phyloP scores from a whole-genome alignment of 1,284 basidiomycete species.

The Malassezia nana region DNA sequence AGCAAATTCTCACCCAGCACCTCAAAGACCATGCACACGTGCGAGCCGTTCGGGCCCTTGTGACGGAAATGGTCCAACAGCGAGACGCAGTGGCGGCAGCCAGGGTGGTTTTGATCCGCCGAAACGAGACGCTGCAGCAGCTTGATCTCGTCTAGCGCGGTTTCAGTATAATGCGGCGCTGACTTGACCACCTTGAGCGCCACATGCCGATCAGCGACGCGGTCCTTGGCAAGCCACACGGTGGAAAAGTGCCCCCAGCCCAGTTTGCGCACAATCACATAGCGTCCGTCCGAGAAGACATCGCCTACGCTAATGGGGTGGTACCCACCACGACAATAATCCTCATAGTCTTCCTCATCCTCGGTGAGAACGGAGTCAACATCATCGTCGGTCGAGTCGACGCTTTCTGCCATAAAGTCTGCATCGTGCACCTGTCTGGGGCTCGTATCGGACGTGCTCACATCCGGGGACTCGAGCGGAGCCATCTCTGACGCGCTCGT shows the following conservation, averaged over 20 bases:
- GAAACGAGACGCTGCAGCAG: slow-evolving; percentile 87
- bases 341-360: slow-evolving; percentile 51
- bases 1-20: slow-evolving; percentile 96
- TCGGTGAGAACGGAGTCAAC: slow-evolving; percentile 43
- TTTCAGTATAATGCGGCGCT: slow-evolving; percentile 91
- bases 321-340: slow-evolving; percentile 60
- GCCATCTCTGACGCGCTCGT: not conserved
- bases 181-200: slow-evolving; percentile 99
- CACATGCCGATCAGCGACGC: slow-evolving; percentile 73
- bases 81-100: slow-evolving; percentile 62
- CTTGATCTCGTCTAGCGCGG: slow-evolving; percentile 96
- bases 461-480: not conserved
- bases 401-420: slow-evolving; percentile 3
- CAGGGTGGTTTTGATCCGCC: slow-evolving; percentile 57
- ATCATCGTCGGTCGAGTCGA: slow-evolving; percentile 10
- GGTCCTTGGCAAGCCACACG: slow-evolving; percentile 49
- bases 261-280: slow-evolving; percentile 84
- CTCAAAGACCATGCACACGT: slow-evolving; percentile 99
- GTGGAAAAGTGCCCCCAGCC: slow-evolving; percentile 90
- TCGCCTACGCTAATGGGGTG: slow-evolving; percentile 91
- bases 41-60: slow-evolving; percentile 87
- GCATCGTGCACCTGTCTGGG: slow-evolving; percentile 6
- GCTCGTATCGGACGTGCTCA: not conserved
- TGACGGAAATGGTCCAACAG: slow-evolving; percentile 96
- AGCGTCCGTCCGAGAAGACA: slow-evolving; percentile 74